Percentiles rank a stretch among this genome's conserved stretches.
phyloP scores from a whole-genome alignment of 2,329 filamentous ascomycete genomes.

The Epichloe sp. region DNA sequence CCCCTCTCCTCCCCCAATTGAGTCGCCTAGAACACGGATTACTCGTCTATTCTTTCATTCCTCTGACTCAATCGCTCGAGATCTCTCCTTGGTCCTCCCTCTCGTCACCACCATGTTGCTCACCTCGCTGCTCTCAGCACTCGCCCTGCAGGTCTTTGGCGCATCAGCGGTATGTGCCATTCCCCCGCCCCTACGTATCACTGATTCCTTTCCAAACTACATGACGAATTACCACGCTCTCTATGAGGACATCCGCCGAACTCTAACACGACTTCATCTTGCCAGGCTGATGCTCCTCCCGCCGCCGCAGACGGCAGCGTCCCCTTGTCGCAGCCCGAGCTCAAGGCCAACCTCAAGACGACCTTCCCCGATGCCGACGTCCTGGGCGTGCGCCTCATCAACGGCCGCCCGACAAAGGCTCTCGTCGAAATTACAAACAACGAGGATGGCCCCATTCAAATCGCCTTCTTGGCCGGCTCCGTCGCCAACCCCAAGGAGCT shows the following conservation, averaged over 20 bases:
- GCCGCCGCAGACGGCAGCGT: conserved; percentile 1
- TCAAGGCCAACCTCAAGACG: conserved; percentile 45
- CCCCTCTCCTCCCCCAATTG: background rate
- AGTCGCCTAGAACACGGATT: background rate
- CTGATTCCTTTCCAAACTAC: too few species aligned
- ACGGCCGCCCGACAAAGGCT: conserved; percentile 74
- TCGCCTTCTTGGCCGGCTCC: conserved; percentile 65
- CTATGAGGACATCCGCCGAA: too few species aligned
- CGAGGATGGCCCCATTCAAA: conserved; percentile 60
- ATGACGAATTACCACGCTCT: too few species aligned
- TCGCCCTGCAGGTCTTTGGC: conserved; percentile 6
- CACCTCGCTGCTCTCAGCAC: conserved; percentile 4
- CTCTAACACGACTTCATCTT: background rate
- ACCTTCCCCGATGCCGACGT: conserved; percentile 61
- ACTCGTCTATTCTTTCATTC: background rate
- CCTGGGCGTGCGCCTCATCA: conserved; percentile 91
- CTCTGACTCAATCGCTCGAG: background rate
- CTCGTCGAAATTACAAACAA: conserved; percentile 74
- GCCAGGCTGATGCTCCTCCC: conserved; percentile 7
- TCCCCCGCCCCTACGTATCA: background rate
- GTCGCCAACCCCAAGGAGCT: conserved; percentile 46
- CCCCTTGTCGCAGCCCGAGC: conserved; percentile 1
- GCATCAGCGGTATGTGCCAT: conserved; percentile 2
- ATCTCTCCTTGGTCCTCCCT: background rate
- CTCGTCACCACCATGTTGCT: conserved; percentile 4